These are phyloP conservation scores for Curvularia sp. DNA, from an alignment of 2,329 filamentous ascomycete species.

Conservation along the genomic window DNA sequence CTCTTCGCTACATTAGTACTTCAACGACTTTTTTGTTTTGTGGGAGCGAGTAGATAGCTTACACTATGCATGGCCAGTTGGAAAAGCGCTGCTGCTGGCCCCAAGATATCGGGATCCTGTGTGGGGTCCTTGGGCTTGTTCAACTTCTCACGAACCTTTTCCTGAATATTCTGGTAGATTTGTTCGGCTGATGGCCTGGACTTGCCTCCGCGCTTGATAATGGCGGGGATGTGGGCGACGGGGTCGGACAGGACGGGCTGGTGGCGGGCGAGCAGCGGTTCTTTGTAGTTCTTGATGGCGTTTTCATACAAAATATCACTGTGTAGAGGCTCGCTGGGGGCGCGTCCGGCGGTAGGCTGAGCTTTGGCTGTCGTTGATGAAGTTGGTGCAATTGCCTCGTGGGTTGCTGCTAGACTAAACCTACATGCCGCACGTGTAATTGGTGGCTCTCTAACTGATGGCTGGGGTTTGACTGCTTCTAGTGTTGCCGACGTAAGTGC, in stretches of 20 bases:
- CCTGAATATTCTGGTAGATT: constrained; percentile 12
- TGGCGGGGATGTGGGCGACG: constrained; percentile 16
- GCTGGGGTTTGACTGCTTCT: not conserved
- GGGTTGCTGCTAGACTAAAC: too few species aligned
- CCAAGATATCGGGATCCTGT: too few species aligned
- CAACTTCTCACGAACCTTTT: constrained; percentile 1
- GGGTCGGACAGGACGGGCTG: constrained; percentile 19
- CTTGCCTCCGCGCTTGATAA: constrained; percentile 12
- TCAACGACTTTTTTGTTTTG: not conserved
- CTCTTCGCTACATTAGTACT: not conserved
- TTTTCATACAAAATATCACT: constrained; percentile 6
- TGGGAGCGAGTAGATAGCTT: not conserved
- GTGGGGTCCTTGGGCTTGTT: not conserved
- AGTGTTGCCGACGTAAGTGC: not conserved
- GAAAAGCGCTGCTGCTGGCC: not conserved
- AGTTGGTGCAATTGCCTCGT: too few species aligned
- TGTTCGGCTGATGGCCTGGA: constrained; percentile 8
- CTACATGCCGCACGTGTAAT: too few species aligned
- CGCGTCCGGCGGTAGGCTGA: too few species aligned
- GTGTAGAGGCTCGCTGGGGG: not conserved
- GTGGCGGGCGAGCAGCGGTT: constrained; percentile 25
- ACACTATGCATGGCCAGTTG: constrained; percentile 1
- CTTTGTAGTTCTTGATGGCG: constrained; percentile 14
- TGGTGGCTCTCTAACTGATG: not conserved
- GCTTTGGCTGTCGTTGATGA: not conserved